Conservation (phyloP, 352 stramenopile genomes). For the Aphanomyces cochlioides region DNA sequence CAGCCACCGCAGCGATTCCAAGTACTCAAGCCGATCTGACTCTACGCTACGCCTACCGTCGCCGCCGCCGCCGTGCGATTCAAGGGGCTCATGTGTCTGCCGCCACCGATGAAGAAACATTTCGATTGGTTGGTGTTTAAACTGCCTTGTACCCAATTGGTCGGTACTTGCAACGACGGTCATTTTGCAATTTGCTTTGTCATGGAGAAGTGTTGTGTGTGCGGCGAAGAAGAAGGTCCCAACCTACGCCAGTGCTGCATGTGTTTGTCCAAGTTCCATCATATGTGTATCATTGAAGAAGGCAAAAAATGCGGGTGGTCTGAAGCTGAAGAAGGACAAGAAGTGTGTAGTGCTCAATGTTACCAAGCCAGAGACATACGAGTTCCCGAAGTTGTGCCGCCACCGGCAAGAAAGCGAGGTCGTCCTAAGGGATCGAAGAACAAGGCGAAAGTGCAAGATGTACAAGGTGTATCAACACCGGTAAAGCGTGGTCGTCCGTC, state of each 20-base stretch:
- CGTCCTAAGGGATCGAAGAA: background rate
- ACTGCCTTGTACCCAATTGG: background rate
- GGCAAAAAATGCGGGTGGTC: background rate
- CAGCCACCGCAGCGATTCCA: background rate
- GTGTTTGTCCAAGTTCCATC: background rate
- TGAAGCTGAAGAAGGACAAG: background rate
- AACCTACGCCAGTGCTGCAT: background rate
- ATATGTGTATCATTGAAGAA: background rate
- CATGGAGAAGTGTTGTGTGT: background rate
- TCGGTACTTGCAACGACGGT: background rate
- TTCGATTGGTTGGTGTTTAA: background rate
- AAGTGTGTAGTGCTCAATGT: background rate
- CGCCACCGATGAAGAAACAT: background rate
- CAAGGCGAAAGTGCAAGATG: background rate
- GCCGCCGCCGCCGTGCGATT: too few species aligned
- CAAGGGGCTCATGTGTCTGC: too few species aligned
- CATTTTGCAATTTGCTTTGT: slow-evolving; percentile 7
- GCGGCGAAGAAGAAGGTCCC: background rate
- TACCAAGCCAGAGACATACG: background rate
- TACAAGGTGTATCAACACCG: too few species aligned
- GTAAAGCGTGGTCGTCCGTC: background rate
- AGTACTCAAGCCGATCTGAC: background rate
- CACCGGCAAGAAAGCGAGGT: background rate
- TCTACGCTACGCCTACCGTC: too few species aligned
- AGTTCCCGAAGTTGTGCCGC: background rate